phyloP scores from a whole-genome alignment of 2,329 filamentous ascomycete genomes.

The Claviceps sp. region DNA sequence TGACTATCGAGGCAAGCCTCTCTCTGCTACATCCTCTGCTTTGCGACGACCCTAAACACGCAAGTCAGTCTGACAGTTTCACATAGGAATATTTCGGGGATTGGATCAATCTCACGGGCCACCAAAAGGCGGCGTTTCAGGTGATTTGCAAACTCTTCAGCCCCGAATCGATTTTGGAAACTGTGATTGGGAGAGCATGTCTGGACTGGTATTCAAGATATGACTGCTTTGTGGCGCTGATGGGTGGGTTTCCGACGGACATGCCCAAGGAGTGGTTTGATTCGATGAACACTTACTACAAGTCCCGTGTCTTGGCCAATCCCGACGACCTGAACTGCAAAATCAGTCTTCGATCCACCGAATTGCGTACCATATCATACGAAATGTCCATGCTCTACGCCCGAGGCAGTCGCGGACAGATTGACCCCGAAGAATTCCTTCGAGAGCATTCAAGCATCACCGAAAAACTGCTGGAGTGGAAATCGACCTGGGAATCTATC shows the following conservation, averaged over 20 bases:
- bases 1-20: conserved; percentile 70
- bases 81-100: conserved; percentile 82
- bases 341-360: conserved; percentile 52
- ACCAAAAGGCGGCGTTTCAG: conserved; percentile 78
- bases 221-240: conserved; percentile 70
- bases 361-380: conserved; percentile 58
- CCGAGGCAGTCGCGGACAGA: conserved; percentile 47
- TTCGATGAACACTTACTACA: conserved; percentile 48
- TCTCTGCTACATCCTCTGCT: background rate
- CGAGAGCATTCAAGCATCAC: conserved; percentile 44
- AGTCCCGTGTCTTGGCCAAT: conserved; percentile 40
- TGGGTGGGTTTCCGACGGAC: conserved; percentile 64
- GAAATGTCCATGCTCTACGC: conserved; percentile 73
- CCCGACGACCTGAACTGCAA: conserved; percentile 52
- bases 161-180: conserved; percentile 59
- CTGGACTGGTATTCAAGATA: conserved; percentile 86
- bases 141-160: conserved; percentile 69
- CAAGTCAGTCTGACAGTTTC: conserved; percentile 2
- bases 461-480: conserved; percentile 35
- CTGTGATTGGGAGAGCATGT: conserved; percentile 56
- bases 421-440: conserved; percentile 52
- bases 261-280: conserved; percentile 70
- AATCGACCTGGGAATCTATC: conserved; percentile 42
- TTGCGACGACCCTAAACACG: background rate
- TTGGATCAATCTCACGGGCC: conserved; percentile 85